A percentile compares a stretch with the other conserved stretches of the same genome.
Conservation (phyloP, 805 yeast species). For the Blastobotrys attinorum region DNA sequence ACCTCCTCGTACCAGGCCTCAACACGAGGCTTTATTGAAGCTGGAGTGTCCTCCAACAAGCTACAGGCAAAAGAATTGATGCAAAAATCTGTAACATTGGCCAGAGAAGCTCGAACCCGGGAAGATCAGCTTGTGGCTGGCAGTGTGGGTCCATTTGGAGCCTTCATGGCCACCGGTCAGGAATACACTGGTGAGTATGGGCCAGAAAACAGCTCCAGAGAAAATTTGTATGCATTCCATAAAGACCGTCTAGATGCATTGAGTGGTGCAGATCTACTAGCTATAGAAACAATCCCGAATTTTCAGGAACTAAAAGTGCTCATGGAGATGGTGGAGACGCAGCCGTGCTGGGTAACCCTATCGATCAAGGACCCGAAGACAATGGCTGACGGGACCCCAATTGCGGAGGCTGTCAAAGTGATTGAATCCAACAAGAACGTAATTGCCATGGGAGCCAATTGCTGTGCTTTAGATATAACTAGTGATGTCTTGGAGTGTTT, state of each 20-base stretch:
- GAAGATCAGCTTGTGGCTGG: slow-evolving; percentile 39
- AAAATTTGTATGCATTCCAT: slow-evolving; percentile 45
- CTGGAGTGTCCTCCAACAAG: slow-evolving; percentile 1
- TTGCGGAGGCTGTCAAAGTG: slow-evolving; percentile 32
- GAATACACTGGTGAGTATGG: slow-evolving; percentile 67
- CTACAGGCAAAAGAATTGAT: slow-evolving; percentile 9
- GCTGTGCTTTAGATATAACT: slow-evolving; percentile 44
- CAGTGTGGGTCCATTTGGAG: slow-evolving; percentile 73
- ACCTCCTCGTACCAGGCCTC: slow-evolving; percentile 59
- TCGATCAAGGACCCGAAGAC: slow-evolving; percentile 34
- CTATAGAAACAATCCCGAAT: slow-evolving; percentile 68
- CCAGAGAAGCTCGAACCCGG: slow-evolving; percentile 7
- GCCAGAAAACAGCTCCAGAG: slow-evolving; percentile 23
- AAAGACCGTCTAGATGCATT: slow-evolving; percentile 36
- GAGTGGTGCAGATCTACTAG: slow-evolving; percentile 43
- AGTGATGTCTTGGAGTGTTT: slow-evolving; percentile 34
- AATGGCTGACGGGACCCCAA: slow-evolving; percentile 45
- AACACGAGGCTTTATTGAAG: slow-evolving; percentile 30
- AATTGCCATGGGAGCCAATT: slow-evolving; percentile 57
- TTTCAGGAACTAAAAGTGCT: slow-evolving; percentile 48
- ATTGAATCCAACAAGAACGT: slow-evolving; percentile 15
- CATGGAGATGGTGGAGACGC: slow-evolving; percentile 31
- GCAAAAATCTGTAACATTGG: slow-evolving; percentile 19
- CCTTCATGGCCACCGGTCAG: slow-evolving; percentile 55
- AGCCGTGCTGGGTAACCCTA: slow-evolving; percentile 43